Percentiles rank a stretch among this genome's conserved stretches.
These are phyloP conservation scores for Rosa chinensis DNA, from an alignment of 306 rosid genomes.

Conservation along the genomic window DNA sequence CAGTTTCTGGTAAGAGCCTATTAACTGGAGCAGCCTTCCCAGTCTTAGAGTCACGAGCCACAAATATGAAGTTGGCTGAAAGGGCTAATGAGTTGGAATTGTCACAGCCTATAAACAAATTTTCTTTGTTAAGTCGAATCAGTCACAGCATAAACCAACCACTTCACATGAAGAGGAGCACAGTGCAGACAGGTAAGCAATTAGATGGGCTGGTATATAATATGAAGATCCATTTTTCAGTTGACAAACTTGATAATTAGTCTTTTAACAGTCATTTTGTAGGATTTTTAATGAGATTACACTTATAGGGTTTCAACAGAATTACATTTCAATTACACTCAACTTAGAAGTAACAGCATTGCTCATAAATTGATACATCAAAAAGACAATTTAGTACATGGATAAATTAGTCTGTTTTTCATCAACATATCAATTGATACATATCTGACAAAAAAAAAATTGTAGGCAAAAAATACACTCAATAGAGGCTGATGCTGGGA, in stretches of 20 bases:
- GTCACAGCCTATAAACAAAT: conserved; percentile 35
- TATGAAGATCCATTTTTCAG: neutral
- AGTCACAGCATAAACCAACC: neutral
- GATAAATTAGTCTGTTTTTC: neutral
- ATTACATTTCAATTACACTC: neutral
- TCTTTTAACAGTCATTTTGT: neutral
- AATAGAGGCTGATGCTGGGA: neutral
- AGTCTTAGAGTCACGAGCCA: conserved; percentile 88
- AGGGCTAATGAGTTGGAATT: conserved; percentile 55
- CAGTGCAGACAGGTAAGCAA: neutral
- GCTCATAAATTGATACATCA: neutral
- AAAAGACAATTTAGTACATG: neutral
- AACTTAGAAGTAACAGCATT: neutral
- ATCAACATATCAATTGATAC: neutral
- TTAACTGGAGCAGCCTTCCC: conserved; percentile 92
- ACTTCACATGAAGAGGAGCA: neutral
- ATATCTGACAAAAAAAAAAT: neutral
- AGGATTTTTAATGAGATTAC: neutral
- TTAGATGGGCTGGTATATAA: neutral
- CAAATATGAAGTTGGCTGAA: conserved; percentile 93
- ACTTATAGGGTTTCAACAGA: neutral
- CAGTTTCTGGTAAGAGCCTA: conserved; percentile 73
- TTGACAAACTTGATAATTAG: neutral
- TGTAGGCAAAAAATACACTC: neutral
- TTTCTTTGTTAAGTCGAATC: neutral